Percentiles rank a stretch among this genome's conserved stretches.
Conservation (phyloP, 2,329 filamentous ascomycete genomes). For the Penicillium griseofulvum region DNA sequence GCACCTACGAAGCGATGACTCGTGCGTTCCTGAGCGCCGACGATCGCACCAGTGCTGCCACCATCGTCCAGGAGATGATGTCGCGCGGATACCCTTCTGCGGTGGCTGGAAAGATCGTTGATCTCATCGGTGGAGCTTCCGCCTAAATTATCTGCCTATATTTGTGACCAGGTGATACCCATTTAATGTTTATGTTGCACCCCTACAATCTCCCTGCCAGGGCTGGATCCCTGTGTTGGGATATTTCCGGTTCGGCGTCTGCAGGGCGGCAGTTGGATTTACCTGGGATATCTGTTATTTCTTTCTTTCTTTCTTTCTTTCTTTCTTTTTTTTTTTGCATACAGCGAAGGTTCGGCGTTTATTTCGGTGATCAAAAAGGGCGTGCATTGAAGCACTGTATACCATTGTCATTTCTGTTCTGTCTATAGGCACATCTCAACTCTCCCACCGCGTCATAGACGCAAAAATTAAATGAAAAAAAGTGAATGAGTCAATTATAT, state of each 20-base stretch:
- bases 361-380: conserved; percentile 19
- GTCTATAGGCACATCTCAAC: conserved; percentile 30
- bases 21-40: conserved; percentile 84
- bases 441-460: conserved; percentile 21
- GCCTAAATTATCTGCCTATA: conserved; percentile 20
- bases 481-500: conserved; percentile 13
- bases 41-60: conserved; percentile 71
- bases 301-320: not conserved
- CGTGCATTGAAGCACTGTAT: conserved; percentile 18
- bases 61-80: conserved; percentile 84
- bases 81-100: conserved; percentile 85
- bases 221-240: conserved; percentile 37
- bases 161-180: conserved; percentile 5
- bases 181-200: conserved; percentile 11
- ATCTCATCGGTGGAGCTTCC: conserved; percentile 65
- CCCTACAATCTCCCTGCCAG: conserved; percentile 25
- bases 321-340: conserved; percentile 18
- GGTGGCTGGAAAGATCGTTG: conserved; percentile 89
- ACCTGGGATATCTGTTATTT: conserved; percentile 13
- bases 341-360: conserved; percentile 23
- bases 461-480: conserved; percentile 24
- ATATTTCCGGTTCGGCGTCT: conserved; percentile 28
- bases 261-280: conserved; percentile 26
- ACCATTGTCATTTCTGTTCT: conserved; percentile 18
- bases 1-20: conserved; percentile 98